phyloP scores from a whole-genome alignment of 106 monocot genomes.

The Allium cepa region DNA sequence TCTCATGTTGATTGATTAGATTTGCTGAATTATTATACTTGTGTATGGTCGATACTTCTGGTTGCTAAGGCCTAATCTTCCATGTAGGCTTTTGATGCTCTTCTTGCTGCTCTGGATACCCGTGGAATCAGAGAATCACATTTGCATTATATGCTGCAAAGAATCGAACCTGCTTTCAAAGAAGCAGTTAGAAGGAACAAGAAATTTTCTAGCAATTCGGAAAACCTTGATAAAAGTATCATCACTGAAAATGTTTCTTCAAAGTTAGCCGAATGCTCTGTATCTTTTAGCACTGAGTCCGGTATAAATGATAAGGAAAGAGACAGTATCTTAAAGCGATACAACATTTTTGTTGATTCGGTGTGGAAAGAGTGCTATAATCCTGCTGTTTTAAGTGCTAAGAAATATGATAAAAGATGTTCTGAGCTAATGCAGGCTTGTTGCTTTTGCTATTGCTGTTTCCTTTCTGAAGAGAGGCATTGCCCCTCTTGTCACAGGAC shows the following conservation, averaged over 20 bases:
- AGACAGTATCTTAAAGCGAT: constrained; percentile 46
- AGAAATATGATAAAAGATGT: constrained; percentile 76
- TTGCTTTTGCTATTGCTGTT: constrained; percentile 49
- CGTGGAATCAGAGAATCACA: constrained; percentile 91
- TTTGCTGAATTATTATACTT: too few species aligned
- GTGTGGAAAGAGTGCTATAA: constrained; percentile 69
- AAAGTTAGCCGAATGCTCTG: constrained; percentile 34
- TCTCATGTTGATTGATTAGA: too few species aligned
- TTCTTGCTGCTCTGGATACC: constrained; percentile 69
- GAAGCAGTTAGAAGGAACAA: constrained; percentile 51
- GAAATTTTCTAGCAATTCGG: constrained; percentile 3
- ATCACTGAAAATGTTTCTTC: constrained; percentile 25
- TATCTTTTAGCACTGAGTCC: constrained; percentile 65
- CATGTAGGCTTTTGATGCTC: constrained; percentile 76
- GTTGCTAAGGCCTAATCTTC: too few species aligned
- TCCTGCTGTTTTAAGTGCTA: constrained; percentile 47
- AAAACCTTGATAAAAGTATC: constrained; percentile 2
- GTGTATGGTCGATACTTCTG: too few species aligned
- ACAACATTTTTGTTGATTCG: constrained; percentile 57
- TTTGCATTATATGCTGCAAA: constrained; percentile 85
- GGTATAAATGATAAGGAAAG: constrained; percentile 63
- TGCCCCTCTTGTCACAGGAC: constrained; percentile 75
- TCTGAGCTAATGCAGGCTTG: constrained; percentile 52
- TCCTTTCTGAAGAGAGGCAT: constrained; percentile 68
- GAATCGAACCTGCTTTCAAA: constrained; percentile 74